Base-by-base conservation (phyloP, 352 stramenopile species). In the Pythium coloratum region DNA sequence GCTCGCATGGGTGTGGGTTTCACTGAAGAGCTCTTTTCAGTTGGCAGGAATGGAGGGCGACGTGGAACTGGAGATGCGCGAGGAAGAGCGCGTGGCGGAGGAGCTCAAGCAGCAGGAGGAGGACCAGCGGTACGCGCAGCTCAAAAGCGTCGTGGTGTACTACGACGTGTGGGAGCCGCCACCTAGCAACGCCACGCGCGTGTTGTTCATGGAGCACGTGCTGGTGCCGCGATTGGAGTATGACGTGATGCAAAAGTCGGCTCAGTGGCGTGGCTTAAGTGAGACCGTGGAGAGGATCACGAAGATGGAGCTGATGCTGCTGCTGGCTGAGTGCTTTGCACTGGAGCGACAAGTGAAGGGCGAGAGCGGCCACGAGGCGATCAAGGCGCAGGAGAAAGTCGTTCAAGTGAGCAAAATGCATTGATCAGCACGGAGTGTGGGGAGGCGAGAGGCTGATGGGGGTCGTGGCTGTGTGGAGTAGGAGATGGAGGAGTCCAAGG, bases 101-200 rank as follows among this genome's bases (percentile, higher is more conserved):
- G 59, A 92, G 72, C 76, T 67, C 64, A 53, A 73, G 66, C 58
- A 89, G 73, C 62, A 82, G 38, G 75, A 88, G 34, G 79, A 90
- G 44, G 72, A 80, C 18, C 47, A 76, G 57, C 73, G 63, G 47
- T 94, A 91, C 54, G 80, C 90, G 56, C 71, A 75, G 78, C 46
- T 90, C 20, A 92, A 94, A 56, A 64, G 65, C 34, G 83, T 92
- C 7, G 75, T 82, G 28, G 38, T 80, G 65, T 98, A 98, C 73
- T 98, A 89, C 59, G 82, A 91, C 28, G 69, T 84, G 26, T 98
- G 91, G 89, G 87, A 96, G 50, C 77, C 75, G 16, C 91, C 92
- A 10, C 91, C 93, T 24, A 97, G 88, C 54, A 85, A 89, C 34
- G 73, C 82, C 8, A 90, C 87, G 4, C 69, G 87, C 2, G 32